Evolutionary conservation across 1,139 yeast genomes (phyloP), one percentile per base, ranked within the genome.

Genomic region (Groenewaldozyma auringiensis): DNA sequence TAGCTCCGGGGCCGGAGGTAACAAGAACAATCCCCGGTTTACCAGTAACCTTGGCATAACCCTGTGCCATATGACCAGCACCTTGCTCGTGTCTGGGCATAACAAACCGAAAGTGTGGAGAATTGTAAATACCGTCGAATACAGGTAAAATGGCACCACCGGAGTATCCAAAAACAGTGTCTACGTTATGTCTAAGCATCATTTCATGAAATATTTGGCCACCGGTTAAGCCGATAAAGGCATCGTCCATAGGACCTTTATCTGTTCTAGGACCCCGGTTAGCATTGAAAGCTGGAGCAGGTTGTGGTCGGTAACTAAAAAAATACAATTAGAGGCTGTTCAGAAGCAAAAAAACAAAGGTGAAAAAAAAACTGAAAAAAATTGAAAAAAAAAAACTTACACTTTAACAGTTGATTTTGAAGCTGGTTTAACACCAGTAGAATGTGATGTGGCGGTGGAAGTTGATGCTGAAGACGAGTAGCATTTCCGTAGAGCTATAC

Each of bases 1-100:
- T 92, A 41, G 98, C 98, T 61, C 97, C 98, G 14, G 98, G 98
- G 45, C 98, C 98, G 1, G 96, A 87, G 16, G 98, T 92, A 44
- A 92, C 98, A 60, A 92, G 74, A 48, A 92, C 97, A 55, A 92
- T 95, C 70, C 98, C 98, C n/a, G 96, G 94, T 66, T 87, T 92
- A 49, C 98, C 98, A 21, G 78, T 71, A 32, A 95, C 98, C 57
- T 94, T 76, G 47, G 98, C 97, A 59, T 92, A 92, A 51, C 98
- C 98, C 71, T 92, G 97, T 46, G 98, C 98, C 98, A 92, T 92
- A 68, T 92, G 98, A 44, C 98, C 98, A 20, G 98, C 98, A 66
- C 98, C 98, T 70, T 92, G 98, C 68, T 92, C 98, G 65, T 92
- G 98, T 62, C 95, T 79, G 44, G 98, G 98, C 57, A 92, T 73